Evolutionary conservation across 2,329 filamentous ascomycete genomes (phyloP).

Genomic region (Fusarium sambucinum): DNA sequence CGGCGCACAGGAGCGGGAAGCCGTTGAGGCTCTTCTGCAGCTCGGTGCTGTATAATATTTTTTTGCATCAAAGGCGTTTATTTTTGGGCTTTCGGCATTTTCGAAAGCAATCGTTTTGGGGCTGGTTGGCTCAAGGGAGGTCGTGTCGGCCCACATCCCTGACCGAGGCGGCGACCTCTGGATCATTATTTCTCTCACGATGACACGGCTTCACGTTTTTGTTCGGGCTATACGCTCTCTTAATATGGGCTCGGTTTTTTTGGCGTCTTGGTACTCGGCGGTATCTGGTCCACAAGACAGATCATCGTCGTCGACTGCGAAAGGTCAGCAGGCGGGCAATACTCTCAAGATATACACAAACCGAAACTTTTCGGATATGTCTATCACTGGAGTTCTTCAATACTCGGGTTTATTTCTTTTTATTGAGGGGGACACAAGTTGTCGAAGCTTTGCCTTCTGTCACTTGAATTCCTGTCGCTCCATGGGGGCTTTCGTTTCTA

Average conservation of each 20-base stretch:
- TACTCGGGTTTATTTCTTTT: conserved; percentile 36
- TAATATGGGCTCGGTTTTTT: conserved; percentile 38
- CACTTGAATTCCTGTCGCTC: conserved; percentile 38
- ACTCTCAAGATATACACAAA: conserved; percentile 6
- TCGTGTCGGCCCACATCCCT: conserved; percentile 49
- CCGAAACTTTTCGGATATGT: conserved; percentile 18
- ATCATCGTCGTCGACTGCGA: conserved; percentile 30
- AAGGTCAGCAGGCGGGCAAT: conserved; percentile 26
- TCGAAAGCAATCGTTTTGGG: conserved; percentile 43
- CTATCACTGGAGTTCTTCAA: conserved; percentile 7
- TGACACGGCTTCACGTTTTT: conserved; percentile 48
- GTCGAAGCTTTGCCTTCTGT: conserved; percentile 17
- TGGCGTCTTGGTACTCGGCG: conserved; percentile 44
- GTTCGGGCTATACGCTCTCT: conserved; percentile 24
- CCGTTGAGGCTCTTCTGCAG: conserved; percentile 82
- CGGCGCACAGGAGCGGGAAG: conserved; percentile 82
- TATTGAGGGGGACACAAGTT: conserved; percentile 34
- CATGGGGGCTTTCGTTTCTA: conserved; percentile 40
- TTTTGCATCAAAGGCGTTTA: conserved; percentile 67
- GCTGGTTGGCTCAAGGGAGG: conserved; percentile 50
- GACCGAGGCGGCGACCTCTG: conserved; percentile 52
- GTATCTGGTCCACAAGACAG: conserved; percentile 28
- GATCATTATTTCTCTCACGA: conserved; percentile 50
- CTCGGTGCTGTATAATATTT: conserved; percentile 80
- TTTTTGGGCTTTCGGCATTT: conserved; percentile 42